Percentiles rank a stretch among this genome's conserved stretches.
Conservation (phyloP, 164 flowering plant genomes). For the Piper longum region DNA sequence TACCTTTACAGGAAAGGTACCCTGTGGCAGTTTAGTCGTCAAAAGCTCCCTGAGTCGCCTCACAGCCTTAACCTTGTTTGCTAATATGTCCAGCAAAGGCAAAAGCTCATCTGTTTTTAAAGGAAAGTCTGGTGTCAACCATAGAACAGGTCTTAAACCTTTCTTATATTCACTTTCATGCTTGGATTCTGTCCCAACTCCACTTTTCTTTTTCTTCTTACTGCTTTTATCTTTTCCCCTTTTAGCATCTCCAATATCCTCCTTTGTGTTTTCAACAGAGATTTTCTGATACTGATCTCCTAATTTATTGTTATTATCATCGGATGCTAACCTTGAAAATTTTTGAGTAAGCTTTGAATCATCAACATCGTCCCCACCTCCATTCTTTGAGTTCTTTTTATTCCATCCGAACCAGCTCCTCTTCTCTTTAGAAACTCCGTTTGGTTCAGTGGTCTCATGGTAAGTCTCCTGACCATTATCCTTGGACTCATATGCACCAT, state of each 20-base stretch:
- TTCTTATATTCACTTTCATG: slow-evolving; percentile 91
- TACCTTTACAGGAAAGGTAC: slow-evolving; percentile 98
- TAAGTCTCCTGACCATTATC: slow-evolving; percentile 39
- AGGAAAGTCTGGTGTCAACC: slow-evolving; percentile 95
- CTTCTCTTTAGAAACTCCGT: slow-evolving; percentile 62
- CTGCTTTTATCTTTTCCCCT: slow-evolving; percentile 58
- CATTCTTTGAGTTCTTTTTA: slow-evolving; percentile 46
- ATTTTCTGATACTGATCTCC: slow-evolving; percentile 42
- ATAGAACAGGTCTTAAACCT: slow-evolving; percentile 88
- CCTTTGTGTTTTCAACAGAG: slow-evolving; percentile 34
- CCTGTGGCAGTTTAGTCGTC: slow-evolving; percentile 81
- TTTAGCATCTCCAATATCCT: slow-evolving; percentile 43
- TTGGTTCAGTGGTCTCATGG: slow-evolving; percentile 37
- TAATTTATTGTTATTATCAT: slow-evolving; percentile 38
- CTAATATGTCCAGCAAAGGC: slow-evolving; percentile 91
- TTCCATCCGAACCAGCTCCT: slow-evolving; percentile 94
- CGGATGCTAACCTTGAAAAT: slow-evolving; percentile 64
- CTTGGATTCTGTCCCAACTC: slow-evolving; percentile 39
- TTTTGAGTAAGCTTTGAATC: slow-evolving; percentile 59
- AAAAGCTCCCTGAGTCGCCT: slow-evolving; percentile 92
- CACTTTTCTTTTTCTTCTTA: slow-evolving; percentile 78
- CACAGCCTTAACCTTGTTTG: slow-evolving; percentile 93
- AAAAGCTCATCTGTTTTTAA: slow-evolving; percentile 85
- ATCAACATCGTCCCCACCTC: slow-evolving; percentile 29
- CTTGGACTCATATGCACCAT: slow-evolving; percentile 26